Evolutionary conservation across 768 basidiomycete genomes (phyloP).

Genomic region (Lyophyllum decastes): DNA sequence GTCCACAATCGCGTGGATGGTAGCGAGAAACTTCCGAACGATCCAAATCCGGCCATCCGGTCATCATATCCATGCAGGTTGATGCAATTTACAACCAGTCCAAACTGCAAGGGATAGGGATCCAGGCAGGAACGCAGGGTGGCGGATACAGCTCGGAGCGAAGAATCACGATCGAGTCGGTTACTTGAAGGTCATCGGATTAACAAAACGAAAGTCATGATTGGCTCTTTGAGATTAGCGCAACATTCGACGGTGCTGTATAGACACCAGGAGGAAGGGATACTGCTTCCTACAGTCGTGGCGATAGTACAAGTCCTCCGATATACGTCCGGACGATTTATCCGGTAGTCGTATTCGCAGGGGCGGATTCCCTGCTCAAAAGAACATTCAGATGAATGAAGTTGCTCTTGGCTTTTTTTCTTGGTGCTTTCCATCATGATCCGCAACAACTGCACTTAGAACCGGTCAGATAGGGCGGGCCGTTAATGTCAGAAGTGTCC

Average conservation of each 20-base stretch:
- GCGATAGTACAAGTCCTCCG: constrained; percentile 1
- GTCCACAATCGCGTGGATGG: background rate
- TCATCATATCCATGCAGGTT: background rate
- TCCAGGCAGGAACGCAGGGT: background rate
- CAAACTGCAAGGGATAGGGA: background rate
- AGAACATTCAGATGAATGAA: background rate
- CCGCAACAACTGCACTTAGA: background rate
- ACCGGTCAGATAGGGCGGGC: background rate
- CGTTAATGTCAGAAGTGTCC: background rate
- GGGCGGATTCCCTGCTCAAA: background rate
- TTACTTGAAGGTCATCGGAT: background rate
- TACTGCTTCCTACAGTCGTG: constrained; percentile 4
- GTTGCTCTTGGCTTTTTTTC: constrained; percentile 7
- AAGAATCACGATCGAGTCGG: background rate
- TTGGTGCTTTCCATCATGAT: constrained; percentile 1
- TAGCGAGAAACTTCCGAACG: constrained; percentile 15
- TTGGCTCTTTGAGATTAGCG: background rate
- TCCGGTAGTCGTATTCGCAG: background rate
- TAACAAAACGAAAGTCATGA: background rate
- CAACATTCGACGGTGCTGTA: background rate
- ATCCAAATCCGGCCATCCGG: background rate
- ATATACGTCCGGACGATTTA: constrained; percentile 12
- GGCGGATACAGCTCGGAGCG: constrained; percentile 11
- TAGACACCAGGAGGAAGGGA: no score
- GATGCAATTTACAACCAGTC: background rate